Evolutionary conservation across 2,329 filamentous ascomycete species (phyloP).

Genomic region (Talaromyces islandicus): DNA sequence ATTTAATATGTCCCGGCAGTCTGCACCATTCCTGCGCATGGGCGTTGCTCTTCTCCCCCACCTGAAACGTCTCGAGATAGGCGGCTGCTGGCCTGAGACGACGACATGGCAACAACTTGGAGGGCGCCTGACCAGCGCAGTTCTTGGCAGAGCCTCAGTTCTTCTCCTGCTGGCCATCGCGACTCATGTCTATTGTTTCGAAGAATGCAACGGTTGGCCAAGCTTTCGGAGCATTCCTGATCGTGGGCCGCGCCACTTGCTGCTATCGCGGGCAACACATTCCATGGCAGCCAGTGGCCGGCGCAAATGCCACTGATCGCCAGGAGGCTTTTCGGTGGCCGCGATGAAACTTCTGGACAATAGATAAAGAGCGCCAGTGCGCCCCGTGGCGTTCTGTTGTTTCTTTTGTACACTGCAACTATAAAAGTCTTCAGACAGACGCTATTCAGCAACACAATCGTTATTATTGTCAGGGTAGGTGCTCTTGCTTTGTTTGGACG

Average conservation of each 20-base stretch:
- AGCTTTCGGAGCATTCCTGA: background rate
- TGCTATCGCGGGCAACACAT: background rate
- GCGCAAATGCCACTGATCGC: background rate
- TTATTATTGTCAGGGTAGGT: background rate
- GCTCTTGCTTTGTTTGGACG: background rate
- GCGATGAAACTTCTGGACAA: background rate
- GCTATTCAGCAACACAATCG: background rate
- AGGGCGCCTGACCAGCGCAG: background rate
- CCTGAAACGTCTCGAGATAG: background rate
- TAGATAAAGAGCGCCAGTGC: constrained; percentile 1
- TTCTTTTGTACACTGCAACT: background rate
- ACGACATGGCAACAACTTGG: background rate
- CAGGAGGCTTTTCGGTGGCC: background rate
- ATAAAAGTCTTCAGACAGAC: background rate
- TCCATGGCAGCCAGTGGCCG: background rate
- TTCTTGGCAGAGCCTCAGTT: background rate
- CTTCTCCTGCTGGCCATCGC: background rate
- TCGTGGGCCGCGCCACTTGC: background rate
- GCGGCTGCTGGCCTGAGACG: background rate
- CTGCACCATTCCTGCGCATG: background rate
- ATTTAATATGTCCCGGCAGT: background rate
- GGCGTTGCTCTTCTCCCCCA: background rate
- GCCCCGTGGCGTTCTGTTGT: background rate
- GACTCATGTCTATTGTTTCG: background rate
- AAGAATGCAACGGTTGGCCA: background rate